These are phyloP conservation scores for Saccharomyces paradoxus DNA, from an alignment of 805 yeast species.

Conservation along the genomic window DNA sequence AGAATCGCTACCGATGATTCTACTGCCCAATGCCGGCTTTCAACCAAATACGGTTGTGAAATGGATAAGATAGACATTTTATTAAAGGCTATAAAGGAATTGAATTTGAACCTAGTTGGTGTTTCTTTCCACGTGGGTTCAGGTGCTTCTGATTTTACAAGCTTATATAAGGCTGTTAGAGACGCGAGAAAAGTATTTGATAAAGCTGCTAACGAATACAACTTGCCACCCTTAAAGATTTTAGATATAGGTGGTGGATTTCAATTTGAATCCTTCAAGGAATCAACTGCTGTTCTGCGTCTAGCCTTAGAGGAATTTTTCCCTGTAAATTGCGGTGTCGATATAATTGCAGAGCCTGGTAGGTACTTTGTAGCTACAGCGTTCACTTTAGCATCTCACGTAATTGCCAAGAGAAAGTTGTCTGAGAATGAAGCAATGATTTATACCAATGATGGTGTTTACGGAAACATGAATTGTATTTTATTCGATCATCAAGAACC, in stretches of 20 bases:
- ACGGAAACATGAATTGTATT: conserved; percentile 92
- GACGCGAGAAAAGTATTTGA: conserved; percentile 68
- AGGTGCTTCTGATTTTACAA: conserved; percentile 68
- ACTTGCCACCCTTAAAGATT: conserved; percentile 37
- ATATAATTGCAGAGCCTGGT: conserved; percentile 88
- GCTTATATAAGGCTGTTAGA: conserved; percentile 60
- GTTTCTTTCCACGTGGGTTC: conserved; percentile 95
- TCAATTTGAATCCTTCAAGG: conserved; percentile 50
- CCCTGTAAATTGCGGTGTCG: conserved; percentile 37
- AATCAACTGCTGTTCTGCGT: conserved; percentile 51
- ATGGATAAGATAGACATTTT: conserved; percentile 45
- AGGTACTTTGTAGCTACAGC: conserved; percentile 80
- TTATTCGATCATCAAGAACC: conserved; percentile 87
- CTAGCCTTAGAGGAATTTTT: conserved; percentile 50
- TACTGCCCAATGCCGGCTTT: conserved; percentile 74
- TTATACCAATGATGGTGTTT: conserved; percentile 89
- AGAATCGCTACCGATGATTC: conserved; percentile 88
- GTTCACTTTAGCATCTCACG: conserved; percentile 74
- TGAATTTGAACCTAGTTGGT: conserved; percentile 64
- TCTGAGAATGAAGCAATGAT: conserved; percentile 49
- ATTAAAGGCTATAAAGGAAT: conserved; percentile 50
- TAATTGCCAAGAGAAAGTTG: conserved; percentile 69
- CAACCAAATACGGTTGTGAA: conserved; percentile 84
- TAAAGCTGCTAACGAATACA: conserved; percentile 41
- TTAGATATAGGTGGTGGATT: conserved; percentile 96